Conservation (phyloP, 2,329 filamentous ascomycete genomes). For the Cordyceps militaris region DNA sequence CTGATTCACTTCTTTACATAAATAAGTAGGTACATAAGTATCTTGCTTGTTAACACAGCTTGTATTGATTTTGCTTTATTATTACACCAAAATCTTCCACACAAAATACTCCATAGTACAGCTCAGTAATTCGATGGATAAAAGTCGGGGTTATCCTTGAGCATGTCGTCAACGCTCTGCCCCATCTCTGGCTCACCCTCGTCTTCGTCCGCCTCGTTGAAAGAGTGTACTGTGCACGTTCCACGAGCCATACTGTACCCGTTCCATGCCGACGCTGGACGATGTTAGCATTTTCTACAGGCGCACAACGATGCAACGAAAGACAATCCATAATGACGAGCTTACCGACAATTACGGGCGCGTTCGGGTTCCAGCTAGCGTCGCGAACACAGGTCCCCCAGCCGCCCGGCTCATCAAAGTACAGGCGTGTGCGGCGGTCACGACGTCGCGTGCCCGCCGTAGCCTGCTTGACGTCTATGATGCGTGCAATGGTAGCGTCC, state of each 20-base stretch:
- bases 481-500: conserved; percentile 74
- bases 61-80: background rate
- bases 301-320: background rate
- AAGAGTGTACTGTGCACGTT: conserved; percentile 72
- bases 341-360: conserved; percentile 66
- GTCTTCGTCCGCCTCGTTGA: conserved; percentile 57
- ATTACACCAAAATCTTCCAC: background rate
- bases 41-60: background rate
- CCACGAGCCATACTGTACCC: conserved; percentile 66
- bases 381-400: conserved; percentile 81
- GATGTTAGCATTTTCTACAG: conserved; percentile 13
- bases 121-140: conserved; percentile 15
- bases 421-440: conserved; percentile 47
- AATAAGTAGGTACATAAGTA: background rate
- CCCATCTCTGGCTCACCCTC: conserved; percentile 58
- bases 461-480: conserved; percentile 68
- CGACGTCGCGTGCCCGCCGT: conserved; percentile 56
- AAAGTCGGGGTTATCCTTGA: conserved; percentile 34
- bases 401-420: conserved; percentile 46
- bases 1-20: background rate
- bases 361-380: conserved; percentile 83
- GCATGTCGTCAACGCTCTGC: conserved; percentile 51
- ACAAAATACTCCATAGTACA: background rate
- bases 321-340: conserved; percentile 13
- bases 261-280: conserved; percentile 71